Base-by-base conservation (phyloP, 371 early-diverging fungal species). In the Choanephora cucurbitarum region DNA sequence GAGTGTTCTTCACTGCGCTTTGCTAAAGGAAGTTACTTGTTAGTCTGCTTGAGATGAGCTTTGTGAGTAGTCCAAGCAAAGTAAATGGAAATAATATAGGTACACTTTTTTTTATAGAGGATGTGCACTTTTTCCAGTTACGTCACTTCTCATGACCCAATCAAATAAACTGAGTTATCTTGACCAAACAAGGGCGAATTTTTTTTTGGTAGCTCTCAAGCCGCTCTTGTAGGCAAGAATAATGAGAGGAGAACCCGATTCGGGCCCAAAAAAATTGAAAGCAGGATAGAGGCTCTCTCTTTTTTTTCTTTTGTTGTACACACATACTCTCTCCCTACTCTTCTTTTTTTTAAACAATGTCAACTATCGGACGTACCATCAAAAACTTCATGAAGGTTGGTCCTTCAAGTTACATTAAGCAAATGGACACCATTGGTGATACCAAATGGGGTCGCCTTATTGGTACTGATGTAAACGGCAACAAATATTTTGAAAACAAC, bases 401-500 rank as follows among this genome's bases (percentile, higher is more conserved):
- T 39, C 86, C 86, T 41, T 64, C 73, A 32, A 77, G 75, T 64
- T 78, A 77, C 41, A 77, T 87, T 48, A 82, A 83, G 44, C 89
- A 88, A 68, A 75, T 88, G 69, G 81, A 86, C 71, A 80, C 70
- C 55, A 85, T 92, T 57, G 86, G 89, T 65, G 93, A 92, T 57
- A 85, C 85, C 63, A 92, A 91, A 63, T 84, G 83, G 75, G 97
- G 97, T 66, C 80, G 74, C 46, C 81, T 93, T 41, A 83, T 95
- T 37, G 97, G 97, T 41, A 80, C 69, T 33, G 97, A 97, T 74
- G 64, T 74, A 52, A 79, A 86, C 52, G 97, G 97, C 66, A 97
- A 97, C 86, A 84, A 89, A 64, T 97, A 92, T 84, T 97, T 80
- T 63, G 88, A 89, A 70, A 93, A 94, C 79, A 70, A 80, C n/a